Evolutionary conservation across 139 green algal species (phyloP).

Genomic region (Coelastrella sp.): DNA sequence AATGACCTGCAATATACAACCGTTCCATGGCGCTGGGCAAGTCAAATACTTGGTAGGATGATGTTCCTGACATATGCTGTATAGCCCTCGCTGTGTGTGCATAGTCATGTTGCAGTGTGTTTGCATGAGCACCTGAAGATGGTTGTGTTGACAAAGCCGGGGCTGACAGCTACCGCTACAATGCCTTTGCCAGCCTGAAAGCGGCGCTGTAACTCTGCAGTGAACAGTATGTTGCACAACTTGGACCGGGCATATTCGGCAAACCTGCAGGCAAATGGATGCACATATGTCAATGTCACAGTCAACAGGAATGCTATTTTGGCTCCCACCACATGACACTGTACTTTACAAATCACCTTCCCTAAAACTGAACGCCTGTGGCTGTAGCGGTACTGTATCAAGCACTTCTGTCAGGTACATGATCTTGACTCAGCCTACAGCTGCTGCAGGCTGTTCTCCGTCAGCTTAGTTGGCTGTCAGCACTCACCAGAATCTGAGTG

Average conservation of each 20-base stretch:
- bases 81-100: too few species aligned
- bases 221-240: constrained; percentile 75
- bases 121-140: constrained; percentile 43
- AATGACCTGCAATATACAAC: neutral
- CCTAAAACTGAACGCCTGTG: neutral
- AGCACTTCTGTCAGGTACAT: too few species aligned
- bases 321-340: too few species aligned
- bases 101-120: neutral
- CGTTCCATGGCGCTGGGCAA: neutral
- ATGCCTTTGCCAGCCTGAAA: constrained; percentile 37
- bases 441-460: too few species aligned
- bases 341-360: too few species aligned
- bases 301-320: too few species aligned
- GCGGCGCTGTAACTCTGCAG: constrained; percentile 64
- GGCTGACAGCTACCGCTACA: constrained; percentile 48
- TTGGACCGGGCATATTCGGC: constrained; percentile 70
- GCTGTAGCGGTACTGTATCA: neutral
- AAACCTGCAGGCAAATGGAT: constrained; percentile 44
- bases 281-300: too few species aligned
- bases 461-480: too few species aligned
- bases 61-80: too few species aligned
- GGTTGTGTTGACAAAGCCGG: constrained; percentile 53
- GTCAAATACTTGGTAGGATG: too few species aligned
- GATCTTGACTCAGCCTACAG: too few species aligned
- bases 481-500: constrained; percentile 36